phyloP scores from a whole-genome alignment of 106 monocot species.

The Alisma plantagoaquatica region DNA sequence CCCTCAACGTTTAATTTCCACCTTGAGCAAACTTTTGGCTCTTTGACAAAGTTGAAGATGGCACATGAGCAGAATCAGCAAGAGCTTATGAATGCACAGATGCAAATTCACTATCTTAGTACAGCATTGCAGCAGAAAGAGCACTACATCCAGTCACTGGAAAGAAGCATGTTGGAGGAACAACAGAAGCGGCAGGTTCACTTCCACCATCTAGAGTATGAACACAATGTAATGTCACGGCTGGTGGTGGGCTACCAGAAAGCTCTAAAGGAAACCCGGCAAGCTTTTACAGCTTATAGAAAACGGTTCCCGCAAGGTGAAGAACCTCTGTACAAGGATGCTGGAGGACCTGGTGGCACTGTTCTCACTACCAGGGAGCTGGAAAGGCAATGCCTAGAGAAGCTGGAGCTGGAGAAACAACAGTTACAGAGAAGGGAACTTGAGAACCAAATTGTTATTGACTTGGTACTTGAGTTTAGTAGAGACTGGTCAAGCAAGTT shows the following conservation, averaged over 20 bases:
- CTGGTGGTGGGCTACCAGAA: slow-evolving; percentile 67
- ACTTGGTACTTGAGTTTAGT: slow-evolving; percentile 32
- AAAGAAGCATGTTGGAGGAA: slow-evolving; percentile 49
- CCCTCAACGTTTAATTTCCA: slow-evolving; percentile 19
- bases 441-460: slow-evolving; percentile 8
- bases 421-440: slow-evolving; percentile 39
- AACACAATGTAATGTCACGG: slow-evolving; percentile 46
- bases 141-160: slow-evolving; percentile 36
- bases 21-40: slow-evolving; percentile 24
- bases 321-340: slow-evolving; percentile 66
- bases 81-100: slow-evolving; percentile 30
- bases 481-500: slow-evolving; percentile 43
- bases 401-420: slow-evolving; percentile 40
- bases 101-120: slow-evolving; percentile 52
- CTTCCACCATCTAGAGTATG: slow-evolving; percentile 51
- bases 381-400: slow-evolving; percentile 37
- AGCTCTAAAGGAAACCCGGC: slow-evolving; percentile 45
- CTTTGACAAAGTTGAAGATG: slow-evolving; percentile 29
- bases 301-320: slow-evolving; percentile 48
- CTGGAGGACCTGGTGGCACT: slow-evolving; percentile 41
- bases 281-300: slow-evolving; percentile 52
- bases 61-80: slow-evolving; percentile 51
- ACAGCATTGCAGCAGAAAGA: slow-evolving; percentile 56
- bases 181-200: slow-evolving; percentile 48
- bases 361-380: slow-evolving; percentile 58